Conservation (phyloP, 2,329 filamentous ascomycete species). For the Knufia fluminis region DNA sequence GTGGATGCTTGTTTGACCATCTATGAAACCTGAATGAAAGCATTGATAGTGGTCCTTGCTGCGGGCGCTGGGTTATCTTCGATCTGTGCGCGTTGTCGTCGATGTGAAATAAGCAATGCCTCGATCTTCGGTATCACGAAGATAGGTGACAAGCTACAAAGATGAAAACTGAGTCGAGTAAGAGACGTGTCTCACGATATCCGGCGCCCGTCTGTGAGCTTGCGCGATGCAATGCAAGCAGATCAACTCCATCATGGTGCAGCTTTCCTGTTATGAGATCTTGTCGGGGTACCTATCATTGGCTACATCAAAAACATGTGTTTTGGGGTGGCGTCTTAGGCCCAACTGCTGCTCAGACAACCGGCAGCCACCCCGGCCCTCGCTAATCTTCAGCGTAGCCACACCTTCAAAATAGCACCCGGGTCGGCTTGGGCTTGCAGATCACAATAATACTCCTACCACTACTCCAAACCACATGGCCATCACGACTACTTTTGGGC, state of each 20-base stretch:
- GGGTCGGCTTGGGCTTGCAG: neutral
- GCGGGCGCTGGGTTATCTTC: neutral
- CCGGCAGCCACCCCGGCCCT: neutral
- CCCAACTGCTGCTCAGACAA: conserved; percentile 4
- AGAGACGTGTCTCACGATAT: neutral
- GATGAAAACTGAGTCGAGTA: neutral
- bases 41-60: conserved; percentile 2
- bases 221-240: conserved; percentile 6
- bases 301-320: neutral
- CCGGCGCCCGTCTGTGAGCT: neutral
- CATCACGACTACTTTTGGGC: neutral
- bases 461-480: too few relatives aligned
- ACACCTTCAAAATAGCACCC: too few relatives aligned
- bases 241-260: neutral
- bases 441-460: neutral
- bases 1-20: conserved; percentile 5
- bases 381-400: neutral
- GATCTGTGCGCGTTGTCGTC: neutral
- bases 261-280: conserved; percentile 2
- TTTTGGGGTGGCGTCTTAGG: conserved; percentile 4
- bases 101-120: neutral
- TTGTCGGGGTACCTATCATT: too few relatives aligned
- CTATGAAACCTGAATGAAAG: neutral
- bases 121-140: neutral
- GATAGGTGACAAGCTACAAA: neutral